A percentile compares a stretch with the other conserved stretches of the same genome.
Conservation (phyloP, 441 rosid species). For the Erodium trifolium region DNA sequence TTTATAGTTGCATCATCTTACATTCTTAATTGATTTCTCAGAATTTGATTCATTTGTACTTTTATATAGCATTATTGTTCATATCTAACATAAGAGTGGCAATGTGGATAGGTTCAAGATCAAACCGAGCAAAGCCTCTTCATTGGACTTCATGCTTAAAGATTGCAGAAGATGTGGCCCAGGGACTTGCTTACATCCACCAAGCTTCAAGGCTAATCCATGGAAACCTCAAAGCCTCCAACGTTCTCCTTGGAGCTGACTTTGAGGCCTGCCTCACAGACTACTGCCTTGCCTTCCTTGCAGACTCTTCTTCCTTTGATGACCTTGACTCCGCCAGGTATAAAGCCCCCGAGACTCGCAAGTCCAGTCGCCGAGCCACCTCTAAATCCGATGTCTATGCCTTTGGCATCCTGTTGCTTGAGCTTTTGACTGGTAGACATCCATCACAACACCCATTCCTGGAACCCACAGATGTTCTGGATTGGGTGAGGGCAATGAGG, state of each 20-base stretch:
- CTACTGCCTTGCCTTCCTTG: slow-evolving; percentile 56
- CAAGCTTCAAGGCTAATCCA: slow-evolving; percentile 64
- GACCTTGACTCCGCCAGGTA: slow-evolving; percentile 47
- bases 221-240: slow-evolving; percentile 76
- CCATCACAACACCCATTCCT: slow-evolving; percentile 62
- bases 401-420: slow-evolving; percentile 67
- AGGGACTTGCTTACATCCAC: slow-evolving; percentile 69
- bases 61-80: neutral
- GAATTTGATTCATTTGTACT: neutral
- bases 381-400: slow-evolving; percentile 71
- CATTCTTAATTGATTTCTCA: neutral
- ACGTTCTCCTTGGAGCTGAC: slow-evolving; percentile 71
- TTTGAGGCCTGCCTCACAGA: slow-evolving; percentile 79
- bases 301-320: slow-evolving; percentile 28
- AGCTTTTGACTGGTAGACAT: slow-evolving; percentile 60
- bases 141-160: slow-evolving; percentile 95
- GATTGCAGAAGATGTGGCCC: slow-evolving; percentile 93
- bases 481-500: slow-evolving; percentile 62
- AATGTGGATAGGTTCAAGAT: slow-evolving; percentile 51
- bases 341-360: slow-evolving; percentile 68
- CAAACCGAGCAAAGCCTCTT: slow-evolving; percentile 73
- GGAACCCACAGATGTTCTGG: slow-evolving; percentile 42
- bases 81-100: neutral
- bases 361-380: slow-evolving; percentile 32
- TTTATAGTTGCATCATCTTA: neutral